Evolutionary conservation across 495 filamentous ascomycete genomes (phyloP).

Genomic region (Tuber borchii): DNA sequence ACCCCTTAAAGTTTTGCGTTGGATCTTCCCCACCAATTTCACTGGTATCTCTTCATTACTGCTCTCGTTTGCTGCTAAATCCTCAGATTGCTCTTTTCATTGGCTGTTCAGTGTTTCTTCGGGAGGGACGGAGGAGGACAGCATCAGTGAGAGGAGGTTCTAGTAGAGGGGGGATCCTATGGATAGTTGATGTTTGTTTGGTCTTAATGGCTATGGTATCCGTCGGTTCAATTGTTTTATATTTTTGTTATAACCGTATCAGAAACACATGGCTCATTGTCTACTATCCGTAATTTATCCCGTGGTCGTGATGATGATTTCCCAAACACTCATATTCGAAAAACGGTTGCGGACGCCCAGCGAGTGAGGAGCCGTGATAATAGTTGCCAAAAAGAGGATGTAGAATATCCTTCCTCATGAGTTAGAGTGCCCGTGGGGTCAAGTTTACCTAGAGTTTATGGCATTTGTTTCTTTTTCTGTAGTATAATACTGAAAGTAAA

Average conservation of each 20-base stretch:
- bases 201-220: not conserved
- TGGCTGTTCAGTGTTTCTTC: slow-evolving; percentile 20
- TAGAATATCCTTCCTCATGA: not conserved
- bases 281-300: not conserved
- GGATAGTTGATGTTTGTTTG: not conserved
- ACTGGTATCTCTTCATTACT: slow-evolving; percentile 8
- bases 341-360: not conserved
- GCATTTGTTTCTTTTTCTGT: no score
- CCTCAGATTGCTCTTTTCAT: slow-evolving; percentile 5
- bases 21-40: slow-evolving; percentile 20
- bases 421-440: not conserved
- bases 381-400: not conserved
- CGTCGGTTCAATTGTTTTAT: not conserved
- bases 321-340: not conserved
- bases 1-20: slow-evolving; percentile 33
- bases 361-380: not conserved
- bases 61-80: slow-evolving; percentile 18
- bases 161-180: not conserved
- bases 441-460: no score
- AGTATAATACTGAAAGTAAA: no score
- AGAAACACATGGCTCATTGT: not conserved
- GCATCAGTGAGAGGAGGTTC: slow-evolving; percentile 4
- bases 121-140: slow-evolving; percentile 8
- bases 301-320: not conserved
- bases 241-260: not conserved